Conservation (phyloP, 768 basidiomycete genomes). For the Naganishia kalamii region DNA sequence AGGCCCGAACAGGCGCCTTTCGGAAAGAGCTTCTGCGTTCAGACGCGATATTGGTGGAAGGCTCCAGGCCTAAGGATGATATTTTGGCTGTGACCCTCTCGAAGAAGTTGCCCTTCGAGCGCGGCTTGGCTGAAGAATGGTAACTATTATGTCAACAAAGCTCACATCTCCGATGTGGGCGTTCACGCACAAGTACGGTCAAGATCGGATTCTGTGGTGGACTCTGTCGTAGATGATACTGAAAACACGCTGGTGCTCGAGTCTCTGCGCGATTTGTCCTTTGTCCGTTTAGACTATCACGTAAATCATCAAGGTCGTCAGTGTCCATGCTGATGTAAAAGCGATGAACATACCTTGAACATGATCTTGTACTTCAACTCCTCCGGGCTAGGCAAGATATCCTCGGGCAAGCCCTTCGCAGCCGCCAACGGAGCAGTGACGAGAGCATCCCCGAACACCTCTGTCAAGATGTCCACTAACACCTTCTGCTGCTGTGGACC, state of each 20-base stretch:
- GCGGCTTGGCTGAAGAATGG: background rate
- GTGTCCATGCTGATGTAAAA: background rate
- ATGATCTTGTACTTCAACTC: slow-evolving; percentile 70
- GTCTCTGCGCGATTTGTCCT: background rate
- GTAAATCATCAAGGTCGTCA: background rate
- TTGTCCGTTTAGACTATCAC: slow-evolving; percentile 16
- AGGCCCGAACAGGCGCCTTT: slow-evolving; percentile 7
- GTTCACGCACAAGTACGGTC: background rate
- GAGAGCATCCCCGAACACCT: slow-evolving; percentile 57
- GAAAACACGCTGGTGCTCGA: background rate
- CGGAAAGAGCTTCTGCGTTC: background rate
- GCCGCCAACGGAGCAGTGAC: slow-evolving; percentile 50
- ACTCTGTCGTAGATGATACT: slow-evolving; percentile 12
- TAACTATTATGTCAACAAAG: background rate
- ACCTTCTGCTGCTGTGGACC: slow-evolving; percentile 68
- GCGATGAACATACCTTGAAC: slow-evolving; percentile 59
- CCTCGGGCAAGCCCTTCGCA: slow-evolving; percentile 36
- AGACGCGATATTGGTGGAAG: background rate
- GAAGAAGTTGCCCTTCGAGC: background rate
- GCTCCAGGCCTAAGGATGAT: background rate
- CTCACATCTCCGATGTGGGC: background rate
- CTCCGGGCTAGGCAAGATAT: slow-evolving; percentile 79
- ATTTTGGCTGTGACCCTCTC: slow-evolving; percentile 19
- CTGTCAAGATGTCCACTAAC: slow-evolving; percentile 67
- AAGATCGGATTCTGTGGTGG: slow-evolving; percentile 15